Base-by-base conservation (phyloP, 1,139 yeast genomes). In the Saccharomyces uvarum region DNA sequence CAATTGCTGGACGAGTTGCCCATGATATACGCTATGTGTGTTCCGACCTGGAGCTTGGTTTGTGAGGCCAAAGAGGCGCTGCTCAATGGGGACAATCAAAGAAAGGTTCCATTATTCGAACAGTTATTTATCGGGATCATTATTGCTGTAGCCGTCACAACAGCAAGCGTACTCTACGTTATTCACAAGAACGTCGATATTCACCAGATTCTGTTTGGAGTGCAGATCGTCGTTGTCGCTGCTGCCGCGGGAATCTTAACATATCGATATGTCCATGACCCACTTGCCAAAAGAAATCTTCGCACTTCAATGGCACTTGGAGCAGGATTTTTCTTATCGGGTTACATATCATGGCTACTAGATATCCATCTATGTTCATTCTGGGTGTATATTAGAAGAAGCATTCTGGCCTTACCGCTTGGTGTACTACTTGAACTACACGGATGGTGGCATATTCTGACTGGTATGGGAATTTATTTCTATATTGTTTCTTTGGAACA, bases 381-480 rank as follows among this genome's bases (percentile, higher is more conserved):
- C 44, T 83, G 88, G 70, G 79, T 86, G 52, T 61, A 71, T 4
- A 69, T 81, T 42, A 80, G 97, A 67, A 79, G 95, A 59, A 61
- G 70, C 2, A 73, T 78, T 67, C 65, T 83, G 9, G 96, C 96
- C 1, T 79, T 89, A 75, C 97, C 98, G 1, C 81, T 86, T 56
- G 98, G 98, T 0, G 81, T 90, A 61, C 61, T 91, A 11, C 76
- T 91, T 47, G 98, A 91, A 68, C 87, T 96, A 29, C 98, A 91
- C 68, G 96, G 96, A 14, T 91, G 97, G 97, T 91, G 98, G 98
- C 98, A 91, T 68, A 74, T 88, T 29, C 78, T 88, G 60, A 88
- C 95, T 0, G 95, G 95, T 1, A 74, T 82, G 7, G 96, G 95
- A 55, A 87, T 88, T 14, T 88, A 87, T 69, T 83, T 77, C 66